Conservation (phyloP, 2,329 filamentous ascomycete species). For the Penicillium rolfsii region DNA sequence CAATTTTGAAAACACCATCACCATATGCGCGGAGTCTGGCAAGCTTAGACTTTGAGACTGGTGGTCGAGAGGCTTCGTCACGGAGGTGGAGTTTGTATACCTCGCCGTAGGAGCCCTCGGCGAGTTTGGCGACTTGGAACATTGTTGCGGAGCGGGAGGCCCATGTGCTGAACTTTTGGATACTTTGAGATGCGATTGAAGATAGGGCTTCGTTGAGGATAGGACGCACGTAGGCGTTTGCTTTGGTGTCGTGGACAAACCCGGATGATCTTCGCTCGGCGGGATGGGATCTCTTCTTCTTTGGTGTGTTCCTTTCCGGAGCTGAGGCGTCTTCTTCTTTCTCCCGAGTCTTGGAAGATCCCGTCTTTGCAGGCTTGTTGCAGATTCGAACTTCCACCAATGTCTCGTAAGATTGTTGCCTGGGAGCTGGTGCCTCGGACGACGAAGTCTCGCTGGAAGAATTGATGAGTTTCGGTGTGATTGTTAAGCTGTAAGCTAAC, state of each 20-base stretch:
- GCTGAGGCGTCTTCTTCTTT: background rate
- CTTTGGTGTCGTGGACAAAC: constrained; percentile 38
- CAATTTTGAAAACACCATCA: constrained; percentile 54
- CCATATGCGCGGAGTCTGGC: constrained; percentile 45
- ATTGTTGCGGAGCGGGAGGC: constrained; percentile 42
- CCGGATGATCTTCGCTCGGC: constrained; percentile 36
- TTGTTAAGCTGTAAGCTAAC: background rate
- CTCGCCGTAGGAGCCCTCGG: constrained; percentile 68
- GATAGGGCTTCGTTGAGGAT: constrained; percentile 46
- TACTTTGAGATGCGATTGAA: constrained; percentile 37
- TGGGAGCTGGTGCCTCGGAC: background rate
- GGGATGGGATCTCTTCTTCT: constrained; percentile 24
- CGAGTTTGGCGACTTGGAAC: constrained; percentile 61
- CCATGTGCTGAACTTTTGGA: constrained; percentile 47
- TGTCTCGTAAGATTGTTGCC: constrained; percentile 23
- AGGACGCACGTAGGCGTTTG: constrained; percentile 40
- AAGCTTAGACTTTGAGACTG: constrained; percentile 42
- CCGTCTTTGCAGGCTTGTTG: constrained; percentile 1
- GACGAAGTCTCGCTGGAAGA: constrained; percentile 10
- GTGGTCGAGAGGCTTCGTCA: constrained; percentile 39
- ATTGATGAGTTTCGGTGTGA: constrained; percentile 1
- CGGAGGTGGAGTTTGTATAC: constrained; percentile 61
- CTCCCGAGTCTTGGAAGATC: background rate
- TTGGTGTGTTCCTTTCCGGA: constrained; percentile 14
- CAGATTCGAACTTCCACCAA: constrained; percentile 38